Evolutionary conservation across 768 basidiomycete species (phyloP).

Genomic region (Hygrocybe coccinea): DNA sequence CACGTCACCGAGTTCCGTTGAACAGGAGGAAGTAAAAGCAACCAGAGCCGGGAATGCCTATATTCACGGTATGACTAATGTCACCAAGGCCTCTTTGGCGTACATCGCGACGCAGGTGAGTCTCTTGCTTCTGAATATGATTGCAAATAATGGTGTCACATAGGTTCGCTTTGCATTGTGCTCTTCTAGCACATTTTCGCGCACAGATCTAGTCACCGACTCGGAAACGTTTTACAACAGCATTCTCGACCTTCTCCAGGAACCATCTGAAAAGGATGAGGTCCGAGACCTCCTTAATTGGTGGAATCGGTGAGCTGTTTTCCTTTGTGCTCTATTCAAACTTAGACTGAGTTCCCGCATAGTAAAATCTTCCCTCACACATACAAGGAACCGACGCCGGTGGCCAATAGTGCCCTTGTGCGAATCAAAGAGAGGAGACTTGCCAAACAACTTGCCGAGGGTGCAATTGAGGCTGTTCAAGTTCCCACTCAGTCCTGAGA

Average conservation of each 20-base stretch:
- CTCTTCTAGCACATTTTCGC: neutral
- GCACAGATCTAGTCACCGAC: slow-evolving; percentile 1
- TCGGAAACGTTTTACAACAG: slow-evolving; percentile 2
- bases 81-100: slow-evolving; percentile 16
- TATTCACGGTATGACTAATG: slow-evolving; percentile 17
- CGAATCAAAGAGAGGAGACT: neutral
- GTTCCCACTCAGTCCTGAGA: too few relatives aligned
- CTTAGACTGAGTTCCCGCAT: too few relatives aligned
- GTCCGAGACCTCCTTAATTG: neutral
- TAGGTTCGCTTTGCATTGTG: slow-evolving; percentile 1
- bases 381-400: neutral
- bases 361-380: neutral
- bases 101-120: slow-evolving; percentile 12
- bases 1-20: neutral
- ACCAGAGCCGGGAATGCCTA: slow-evolving; percentile 15
- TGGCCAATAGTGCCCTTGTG: neutral
- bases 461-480: neutral
- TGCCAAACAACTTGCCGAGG: neutral
- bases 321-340: neutral
- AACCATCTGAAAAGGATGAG: neutral
- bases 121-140: neutral
- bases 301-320: neutral
- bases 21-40: neutral
- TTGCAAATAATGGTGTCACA: neutral
- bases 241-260: neutral